Conservation (phyloP, 1,139 yeast genomes). For the Hanseniaspora uvarum region DNA sequence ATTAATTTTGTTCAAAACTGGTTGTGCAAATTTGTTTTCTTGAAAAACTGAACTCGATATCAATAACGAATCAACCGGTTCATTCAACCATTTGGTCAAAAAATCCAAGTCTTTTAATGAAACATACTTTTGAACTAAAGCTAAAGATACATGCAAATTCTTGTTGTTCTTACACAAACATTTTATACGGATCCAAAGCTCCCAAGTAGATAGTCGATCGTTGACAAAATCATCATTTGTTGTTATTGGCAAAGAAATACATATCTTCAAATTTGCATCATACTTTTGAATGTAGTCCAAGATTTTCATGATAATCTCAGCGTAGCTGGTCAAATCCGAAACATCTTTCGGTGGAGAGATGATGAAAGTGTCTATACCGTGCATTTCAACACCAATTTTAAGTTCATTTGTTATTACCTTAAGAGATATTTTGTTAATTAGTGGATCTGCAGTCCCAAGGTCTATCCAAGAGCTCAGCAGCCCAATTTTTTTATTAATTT, state of each 20-base stretch:
- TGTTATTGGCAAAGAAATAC: slow-evolving; percentile 31
- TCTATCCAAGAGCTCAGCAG: slow-evolving; percentile 56
- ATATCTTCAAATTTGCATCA: slow-evolving; percentile 21
- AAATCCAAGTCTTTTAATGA: slow-evolving; percentile 39
- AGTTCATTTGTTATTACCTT: slow-evolving; percentile 49
- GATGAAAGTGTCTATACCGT: slow-evolving; percentile 43
- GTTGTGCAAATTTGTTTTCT: slow-evolving; percentile 48
- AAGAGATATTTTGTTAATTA: slow-evolving; percentile 42
- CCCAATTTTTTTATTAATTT: slow-evolving; percentile 31
- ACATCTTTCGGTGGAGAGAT: slow-evolving; percentile 53
- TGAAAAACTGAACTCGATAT: slow-evolving; percentile 46
- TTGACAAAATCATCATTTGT: slow-evolving; percentile 31
- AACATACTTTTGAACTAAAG: slow-evolving; percentile 41
- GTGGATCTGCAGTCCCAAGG: slow-evolving; percentile 42
- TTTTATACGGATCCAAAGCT: slow-evolving; percentile 56
- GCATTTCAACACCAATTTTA: slow-evolving; percentile 42
- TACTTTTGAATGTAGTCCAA: slow-evolving; percentile 22
- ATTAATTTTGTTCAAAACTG: slow-evolving; percentile 49
- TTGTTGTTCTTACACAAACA: slow-evolving; percentile 43
- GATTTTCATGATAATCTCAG: slow-evolving; percentile 35
- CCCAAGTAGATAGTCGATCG: slow-evolving; percentile 56
- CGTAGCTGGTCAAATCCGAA: slow-evolving; percentile 41
- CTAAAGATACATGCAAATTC: slow-evolving; percentile 47
- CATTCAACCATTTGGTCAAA: slow-evolving; percentile 46
- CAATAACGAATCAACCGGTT: slow-evolving; percentile 49